A percentile compares a stretch with the other conserved stretches of the same genome.
These are phyloP conservation scores for Lasiodiplodia sp. DNA, from an alignment of 2,329 filamentous ascomycete genomes.

Conservation along the genomic window DNA sequence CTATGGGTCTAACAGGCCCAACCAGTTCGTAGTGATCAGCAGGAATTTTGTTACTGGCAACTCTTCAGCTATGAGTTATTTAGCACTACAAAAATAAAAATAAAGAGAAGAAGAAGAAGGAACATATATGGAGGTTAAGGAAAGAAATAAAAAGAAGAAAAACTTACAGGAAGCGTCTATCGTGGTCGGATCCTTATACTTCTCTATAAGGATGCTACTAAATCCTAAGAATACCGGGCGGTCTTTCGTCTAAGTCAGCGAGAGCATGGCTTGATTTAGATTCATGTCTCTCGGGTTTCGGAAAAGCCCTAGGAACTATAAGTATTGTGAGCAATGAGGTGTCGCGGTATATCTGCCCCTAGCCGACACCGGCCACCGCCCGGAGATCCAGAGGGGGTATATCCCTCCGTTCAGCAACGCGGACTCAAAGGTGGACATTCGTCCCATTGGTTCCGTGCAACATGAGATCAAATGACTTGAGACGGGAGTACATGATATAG, in stretches of 20 bases:
- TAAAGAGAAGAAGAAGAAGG: too few relatives aligned
- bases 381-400: too few relatives aligned
- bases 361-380: too few relatives aligned
- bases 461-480: neutral
- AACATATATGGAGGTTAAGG: neutral
- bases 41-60: neutral
- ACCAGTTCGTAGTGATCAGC: neutral
- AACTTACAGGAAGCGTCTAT: neutral
- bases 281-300: neutral
- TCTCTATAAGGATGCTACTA: neutral
- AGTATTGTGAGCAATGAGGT: too few relatives aligned
- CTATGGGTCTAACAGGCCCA: neutral
- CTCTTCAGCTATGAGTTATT: too few relatives aligned
- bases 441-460: too few relatives aligned
- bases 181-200: neutral
- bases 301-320: too few relatives aligned
- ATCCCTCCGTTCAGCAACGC: too few relatives aligned
- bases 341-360: too few relatives aligned
- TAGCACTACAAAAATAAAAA: too few relatives aligned
- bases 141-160: too few relatives aligned
- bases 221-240: neutral
- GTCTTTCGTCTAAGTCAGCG: neutral
- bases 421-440: too few relatives aligned
- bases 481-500: neutral
- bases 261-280: neutral